These are phyloP conservation scores for Cinnamomum micranthum DNA, from an alignment of 164 flowering plant species.

Conservation along the genomic window DNA sequence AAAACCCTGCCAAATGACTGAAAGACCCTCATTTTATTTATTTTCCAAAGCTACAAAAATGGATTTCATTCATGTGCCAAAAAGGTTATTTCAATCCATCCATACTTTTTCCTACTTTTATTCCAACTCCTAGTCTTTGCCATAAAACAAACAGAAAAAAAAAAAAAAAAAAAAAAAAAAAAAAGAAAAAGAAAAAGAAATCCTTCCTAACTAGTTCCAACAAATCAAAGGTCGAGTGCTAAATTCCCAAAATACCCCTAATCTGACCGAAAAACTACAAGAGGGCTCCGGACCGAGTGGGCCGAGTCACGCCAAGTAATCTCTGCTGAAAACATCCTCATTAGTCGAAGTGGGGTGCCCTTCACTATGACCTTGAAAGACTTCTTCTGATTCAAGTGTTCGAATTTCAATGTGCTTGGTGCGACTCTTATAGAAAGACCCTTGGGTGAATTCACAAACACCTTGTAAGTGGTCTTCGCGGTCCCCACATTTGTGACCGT, in stretches of 20 bases:
- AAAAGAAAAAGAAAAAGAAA: too few species aligned
- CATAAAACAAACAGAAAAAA: too few species aligned
- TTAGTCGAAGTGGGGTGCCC: conserved; percentile 23
- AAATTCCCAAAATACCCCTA: neutral
- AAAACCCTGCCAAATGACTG: neutral
- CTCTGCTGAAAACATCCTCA: conserved; percentile 23
- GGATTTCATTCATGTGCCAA: neutral
- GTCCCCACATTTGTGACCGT: conserved; percentile 54
- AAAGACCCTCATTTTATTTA: neutral
- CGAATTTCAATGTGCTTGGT: conserved; percentile 39
- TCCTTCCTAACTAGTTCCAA: neutral
- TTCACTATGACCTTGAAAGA: conserved; percentile 55
- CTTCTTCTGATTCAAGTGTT: conserved; percentile 15
- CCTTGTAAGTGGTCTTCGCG: conserved; percentile 38
- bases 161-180: too few species aligned
- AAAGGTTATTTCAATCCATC: neutral
- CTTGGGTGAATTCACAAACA: conserved; percentile 31
- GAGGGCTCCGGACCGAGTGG: conserved; percentile 57
- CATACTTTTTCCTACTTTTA: neutral
- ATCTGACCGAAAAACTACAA: conserved; percentile 27
- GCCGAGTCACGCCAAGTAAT: conserved; percentile 49
- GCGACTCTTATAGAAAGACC: conserved; percentile 36
- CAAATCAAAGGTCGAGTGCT: neutral
- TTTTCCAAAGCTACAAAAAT: neutral
- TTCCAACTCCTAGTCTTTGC: neutral